Base-by-base conservation (phyloP, 2,329 filamentous ascomycete genomes). In the Alternaria gaisen region DNA sequence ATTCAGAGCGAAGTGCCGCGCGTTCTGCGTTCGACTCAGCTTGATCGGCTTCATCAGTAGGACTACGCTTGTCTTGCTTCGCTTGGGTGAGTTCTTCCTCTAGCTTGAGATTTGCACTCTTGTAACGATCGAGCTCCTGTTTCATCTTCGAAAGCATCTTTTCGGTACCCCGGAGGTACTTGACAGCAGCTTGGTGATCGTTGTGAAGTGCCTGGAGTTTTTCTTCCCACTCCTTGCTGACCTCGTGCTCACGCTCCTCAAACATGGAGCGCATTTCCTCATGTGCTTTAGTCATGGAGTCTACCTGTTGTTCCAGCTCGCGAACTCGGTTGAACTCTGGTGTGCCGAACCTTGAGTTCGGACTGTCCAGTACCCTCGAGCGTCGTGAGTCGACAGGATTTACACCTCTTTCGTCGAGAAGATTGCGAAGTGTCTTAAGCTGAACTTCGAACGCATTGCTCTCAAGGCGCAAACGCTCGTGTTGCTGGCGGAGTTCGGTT, bases 71-170 rank as follows among this genome's bases (percentile, higher is more conserved):
- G 73, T 73, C 63, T 66, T 76, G 62, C 83, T 78, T 38, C 81
- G 72, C 68, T 79, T 85, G 68, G 85, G 90, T 86, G n/a, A 97
- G 83, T 72, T 97, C 93, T 47, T 88, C 86, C 78, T 95, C 94
- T 41, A 99, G 84, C 61, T 91, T 91, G 18, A 85, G 83, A 73
- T 97, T 97, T 63, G 95, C 91, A 12, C 88, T 82, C 85, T 98
- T 98, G 81, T 96, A 95, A 59, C 93, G 92, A 56, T 91, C 86
- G n/a, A 99, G 85, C 80, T 99, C 95, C 73, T 97, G 93, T 83
- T 98, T 98, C 85, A 99, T 94, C 79, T 96, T 94, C 80, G 95
- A 94, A 50, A 99, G 87, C 93, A 99, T 97, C 86, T 97, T 98
- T 80, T 99, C 95, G 1, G 95, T 98, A 60, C 95, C 95, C 80